Conservation (phyloP, 148 eudicot genomes). For the Spergularia marina region DNA sequence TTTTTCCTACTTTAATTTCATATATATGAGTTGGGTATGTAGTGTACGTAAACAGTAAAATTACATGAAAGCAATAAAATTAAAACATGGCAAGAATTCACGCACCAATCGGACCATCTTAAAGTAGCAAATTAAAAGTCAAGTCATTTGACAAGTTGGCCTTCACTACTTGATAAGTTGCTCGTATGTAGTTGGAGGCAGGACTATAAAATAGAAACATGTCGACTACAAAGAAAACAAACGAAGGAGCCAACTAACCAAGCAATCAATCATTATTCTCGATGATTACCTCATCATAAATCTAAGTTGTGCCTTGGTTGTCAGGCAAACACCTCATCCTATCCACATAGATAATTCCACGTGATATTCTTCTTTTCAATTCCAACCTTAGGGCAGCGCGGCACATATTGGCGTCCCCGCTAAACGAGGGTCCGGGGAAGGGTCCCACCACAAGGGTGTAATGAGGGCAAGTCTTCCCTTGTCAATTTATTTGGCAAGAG, state of each 20-base stretch:
- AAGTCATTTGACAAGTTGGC: not conserved
- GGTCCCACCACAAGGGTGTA: too few species aligned
- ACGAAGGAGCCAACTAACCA: not conserved
- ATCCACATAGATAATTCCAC: not conserved
- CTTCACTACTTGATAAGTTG: not conserved
- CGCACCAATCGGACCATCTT: not conserved
- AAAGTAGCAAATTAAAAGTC: conserved; percentile 5
- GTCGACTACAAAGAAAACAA: conserved; percentile 16
- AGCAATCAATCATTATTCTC: not conserved
- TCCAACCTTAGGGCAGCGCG: too few species aligned
- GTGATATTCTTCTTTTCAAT: not conserved
- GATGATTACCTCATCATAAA: not conserved
- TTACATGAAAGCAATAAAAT: too few species aligned
- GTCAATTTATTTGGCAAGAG: too few species aligned
- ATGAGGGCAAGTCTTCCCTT: too few species aligned
- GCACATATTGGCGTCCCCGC: too few species aligned
- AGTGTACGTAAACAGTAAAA: too few species aligned
- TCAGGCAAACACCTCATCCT: not conserved
- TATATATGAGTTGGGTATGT: too few species aligned
- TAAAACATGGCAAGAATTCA: too few species aligned
- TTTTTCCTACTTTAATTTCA: too few species aligned
- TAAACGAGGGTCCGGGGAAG: too few species aligned
- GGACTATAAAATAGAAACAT: conserved; percentile 1
- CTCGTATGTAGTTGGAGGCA: not conserved
- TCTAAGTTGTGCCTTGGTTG: not conserved